Conservation (phyloP, 176 grass and related monocot species). For the Canna indica region DNA sequence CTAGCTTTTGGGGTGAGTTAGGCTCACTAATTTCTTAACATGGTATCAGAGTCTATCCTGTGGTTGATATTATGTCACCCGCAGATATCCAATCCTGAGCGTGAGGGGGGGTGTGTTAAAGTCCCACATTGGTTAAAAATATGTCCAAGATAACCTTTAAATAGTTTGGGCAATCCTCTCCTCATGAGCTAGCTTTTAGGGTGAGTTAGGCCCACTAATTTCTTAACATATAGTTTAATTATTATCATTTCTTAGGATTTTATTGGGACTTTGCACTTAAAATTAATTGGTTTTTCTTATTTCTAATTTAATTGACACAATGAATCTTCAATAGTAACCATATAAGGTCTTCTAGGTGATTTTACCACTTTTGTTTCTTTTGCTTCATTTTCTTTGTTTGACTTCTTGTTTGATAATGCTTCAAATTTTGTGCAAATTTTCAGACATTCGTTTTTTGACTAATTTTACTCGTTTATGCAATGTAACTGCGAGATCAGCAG, state of each 20-base stretch:
- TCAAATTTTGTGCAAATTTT: background rate
- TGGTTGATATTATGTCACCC: too few species aligned
- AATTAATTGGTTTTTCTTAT: background rate
- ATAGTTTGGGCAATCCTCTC: too few species aligned
- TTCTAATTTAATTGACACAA: background rate
- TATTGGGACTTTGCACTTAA: background rate
- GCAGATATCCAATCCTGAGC: too few species aligned
- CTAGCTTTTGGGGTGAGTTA: too few species aligned
- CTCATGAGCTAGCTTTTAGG: too few species aligned
- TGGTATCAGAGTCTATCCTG: too few species aligned
- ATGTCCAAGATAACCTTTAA: too few species aligned
- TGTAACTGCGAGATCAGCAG: constrained; percentile 12
- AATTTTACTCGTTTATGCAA: background rate
- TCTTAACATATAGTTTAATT: too few species aligned
- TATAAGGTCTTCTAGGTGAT: background rate
- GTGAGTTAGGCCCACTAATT: too few species aligned
- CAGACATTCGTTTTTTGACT: background rate
- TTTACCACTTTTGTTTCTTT: background rate
- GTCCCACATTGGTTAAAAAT: too few species aligned
- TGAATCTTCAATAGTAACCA: background rate
- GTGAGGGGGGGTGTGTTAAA: too few species aligned
- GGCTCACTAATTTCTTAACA: too few species aligned
- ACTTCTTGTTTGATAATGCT: background rate
- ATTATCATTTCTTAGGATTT: background rate
- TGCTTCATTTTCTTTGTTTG: background rate